Base-by-base conservation (phyloP, 345 rosid species). In the Citrus inodora region DNA sequence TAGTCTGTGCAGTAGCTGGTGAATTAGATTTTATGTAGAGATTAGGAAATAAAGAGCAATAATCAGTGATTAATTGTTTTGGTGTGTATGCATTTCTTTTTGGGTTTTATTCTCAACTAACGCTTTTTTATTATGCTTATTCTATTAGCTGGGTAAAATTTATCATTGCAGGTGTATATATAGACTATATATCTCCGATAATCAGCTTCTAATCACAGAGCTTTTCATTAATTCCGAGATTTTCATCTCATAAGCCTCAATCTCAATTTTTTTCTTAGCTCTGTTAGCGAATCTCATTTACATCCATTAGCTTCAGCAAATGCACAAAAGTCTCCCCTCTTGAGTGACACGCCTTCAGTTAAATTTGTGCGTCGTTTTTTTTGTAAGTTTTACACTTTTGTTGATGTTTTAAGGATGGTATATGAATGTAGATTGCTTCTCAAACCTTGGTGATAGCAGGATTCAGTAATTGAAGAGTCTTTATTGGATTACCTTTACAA, bases 1-100 rank as follows among this genome's bases (percentile, higher is more conserved):
- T 61, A 72, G 78, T 79, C 46, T 55, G 48, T 76, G 80, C 71
- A 46, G 80, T 19, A 53, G 75, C 30, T 60, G 53, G 25, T 56
- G 61, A 30, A 14, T 73, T 42, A 60, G 76, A 60, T 74, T 72
- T 58, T 27, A 32, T 46, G 66, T 78, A 74, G 71, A 51, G 33
- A 59, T 14, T 37, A 61, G 72, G 76, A 56, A 53, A 22, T 48
- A 53, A 46, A 19, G 25, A 70, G 19, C 60, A 73, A 67, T 73
- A 35, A 77, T 60, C 67, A 53, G 16, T 48, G 71, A 13, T 53
- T 61, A 33, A 65, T 38, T 51, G n/a, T 32, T 76, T 75, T 42
- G 58, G 78, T 46, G 27, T 75, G 69, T 13, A 62, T 62, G 21
- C 19, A 16, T 35, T 59, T 73, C 21, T 7, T 37, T 13, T 13